These are phyloP conservation scores for Chalaropsis thielavioides DNA, from an alignment of 2,329 filamentous ascomycete species.

Conservation along the genomic window DNA sequence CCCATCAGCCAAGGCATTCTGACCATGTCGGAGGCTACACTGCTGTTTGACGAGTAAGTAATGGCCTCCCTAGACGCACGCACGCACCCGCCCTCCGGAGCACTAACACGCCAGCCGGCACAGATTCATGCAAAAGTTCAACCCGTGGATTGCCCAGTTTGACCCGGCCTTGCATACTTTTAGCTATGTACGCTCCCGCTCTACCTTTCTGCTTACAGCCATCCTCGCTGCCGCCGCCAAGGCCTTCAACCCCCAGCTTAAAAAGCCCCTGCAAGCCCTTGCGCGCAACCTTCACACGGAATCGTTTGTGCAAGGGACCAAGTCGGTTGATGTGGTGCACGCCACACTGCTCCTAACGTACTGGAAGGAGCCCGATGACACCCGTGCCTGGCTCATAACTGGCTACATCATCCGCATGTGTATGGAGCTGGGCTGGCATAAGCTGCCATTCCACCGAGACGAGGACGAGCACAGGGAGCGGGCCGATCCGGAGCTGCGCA, in stretches of 20 bases:
- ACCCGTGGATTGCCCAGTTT: constrained; percentile 29
- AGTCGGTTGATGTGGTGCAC: constrained; percentile 28
- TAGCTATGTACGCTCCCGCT: constrained; percentile 25
- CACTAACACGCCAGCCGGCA: background rate
- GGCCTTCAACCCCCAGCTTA: constrained; percentile 25
- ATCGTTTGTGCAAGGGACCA: constrained; percentile 24
- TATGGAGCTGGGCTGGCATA: constrained; percentile 29
- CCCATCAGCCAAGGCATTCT: constrained; percentile 4
- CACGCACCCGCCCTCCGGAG: too few relatives aligned
- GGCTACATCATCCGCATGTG: constrained; percentile 30
- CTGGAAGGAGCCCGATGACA: constrained; percentile 31
- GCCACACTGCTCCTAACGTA: constrained; percentile 28
- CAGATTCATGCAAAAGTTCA: constrained; percentile 28
- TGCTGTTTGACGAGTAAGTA: constrained; percentile 12
- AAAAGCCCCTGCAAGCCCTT: constrained; percentile 18
- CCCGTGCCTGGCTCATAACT: constrained; percentile 27
- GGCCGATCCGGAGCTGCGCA: constrained; percentile 20
- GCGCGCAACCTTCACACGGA: constrained; percentile 23
- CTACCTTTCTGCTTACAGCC: constrained; percentile 26
- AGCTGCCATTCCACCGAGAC: constrained; percentile 19
- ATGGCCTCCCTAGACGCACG: background rate
- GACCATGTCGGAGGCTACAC: background rate
- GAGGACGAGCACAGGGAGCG: background rate
- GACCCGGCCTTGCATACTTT: constrained; percentile 28
- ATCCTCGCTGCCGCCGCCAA: constrained; percentile 27